Conservation (phyloP, 1,284 basidiomycete genomes). For the Rhodotorula sp. region DNA sequence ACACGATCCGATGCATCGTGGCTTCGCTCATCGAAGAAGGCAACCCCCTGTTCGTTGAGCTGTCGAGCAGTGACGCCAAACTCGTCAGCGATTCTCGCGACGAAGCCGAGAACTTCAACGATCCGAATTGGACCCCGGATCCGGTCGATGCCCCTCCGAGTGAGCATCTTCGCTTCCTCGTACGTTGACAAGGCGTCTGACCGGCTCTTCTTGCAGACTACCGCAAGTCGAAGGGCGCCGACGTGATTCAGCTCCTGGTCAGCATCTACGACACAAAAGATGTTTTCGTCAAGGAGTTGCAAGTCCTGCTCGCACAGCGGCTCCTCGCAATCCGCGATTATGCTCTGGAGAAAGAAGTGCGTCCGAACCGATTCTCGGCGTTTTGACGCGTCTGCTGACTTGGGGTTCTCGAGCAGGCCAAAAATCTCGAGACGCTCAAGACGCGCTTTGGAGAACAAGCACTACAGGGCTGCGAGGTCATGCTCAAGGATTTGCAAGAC, state of each 20-base stretch:
- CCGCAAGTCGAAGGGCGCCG: slow-evolving; percentile 77
- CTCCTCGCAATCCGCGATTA: slow-evolving; percentile 75
- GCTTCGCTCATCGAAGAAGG: slow-evolving; percentile 81
- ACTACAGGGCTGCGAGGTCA: slow-evolving; percentile 89
- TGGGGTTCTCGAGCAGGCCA: slow-evolving; percentile 58
- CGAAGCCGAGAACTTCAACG: slow-evolving; percentile 78
- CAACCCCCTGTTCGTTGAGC: slow-evolving; percentile 63
- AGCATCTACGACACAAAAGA: slow-evolving; percentile 94
- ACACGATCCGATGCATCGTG: slow-evolving; percentile 91
- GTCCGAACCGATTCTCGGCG: slow-evolving; percentile 37
- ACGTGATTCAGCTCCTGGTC: slow-evolving; percentile 88
- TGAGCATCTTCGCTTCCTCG: slow-evolving; percentile 48
- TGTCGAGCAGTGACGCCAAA: slow-evolving; percentile 33
- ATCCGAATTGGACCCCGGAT: slow-evolving; percentile 89
- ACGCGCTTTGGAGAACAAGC: slow-evolving; percentile 86
- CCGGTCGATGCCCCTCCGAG: slow-evolving; percentile 89
- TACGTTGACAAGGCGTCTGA: background rate
- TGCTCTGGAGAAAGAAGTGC: slow-evolving; percentile 76
- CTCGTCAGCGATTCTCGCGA: slow-evolving; percentile 40
- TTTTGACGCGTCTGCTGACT: background rate
- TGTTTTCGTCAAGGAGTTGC: slow-evolving; percentile 88
- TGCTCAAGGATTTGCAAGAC: slow-evolving; percentile 92
- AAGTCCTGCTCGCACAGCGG: slow-evolving; percentile 78
- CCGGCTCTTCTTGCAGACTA: slow-evolving; percentile 61
- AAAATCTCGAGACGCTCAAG: slow-evolving; percentile 88